A percentile compares a stretch with the other conserved stretches of the same genome.
phyloP scores from a whole-genome alignment of 192 early-diverging fungal species.

The Backusella circina region DNA sequence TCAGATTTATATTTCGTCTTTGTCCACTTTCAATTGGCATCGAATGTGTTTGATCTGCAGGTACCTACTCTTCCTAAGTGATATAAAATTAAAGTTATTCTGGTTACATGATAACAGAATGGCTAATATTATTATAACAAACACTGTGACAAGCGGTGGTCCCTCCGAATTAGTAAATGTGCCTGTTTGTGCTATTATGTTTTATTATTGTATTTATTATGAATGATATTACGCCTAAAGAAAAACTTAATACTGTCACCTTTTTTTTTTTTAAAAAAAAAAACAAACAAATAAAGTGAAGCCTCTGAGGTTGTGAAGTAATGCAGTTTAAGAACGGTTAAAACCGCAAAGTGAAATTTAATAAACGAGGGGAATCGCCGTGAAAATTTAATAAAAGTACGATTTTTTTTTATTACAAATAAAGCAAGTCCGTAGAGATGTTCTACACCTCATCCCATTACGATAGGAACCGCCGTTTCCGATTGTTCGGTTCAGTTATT shows the following conservation, averaged over 20 bases:
- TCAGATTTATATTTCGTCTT: neutral
- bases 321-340: neutral
- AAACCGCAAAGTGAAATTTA: neutral
- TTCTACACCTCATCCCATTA: no score
- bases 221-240: no score
- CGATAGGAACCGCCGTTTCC: no score
- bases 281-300: no score
- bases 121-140: neutral
- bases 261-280: neutral
- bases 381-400: neutral
- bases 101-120: neutral
- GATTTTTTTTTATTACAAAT: neutral
- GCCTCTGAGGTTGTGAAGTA: neutral
- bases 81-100: neutral
- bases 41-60: neutral
- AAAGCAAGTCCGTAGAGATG: neutral
- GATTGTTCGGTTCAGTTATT: no score
- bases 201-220: neutral
- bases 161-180: neutral
- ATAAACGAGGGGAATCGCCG: neutral
- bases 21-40: neutral
- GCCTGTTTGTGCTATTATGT: neutral
- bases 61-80: neutral
- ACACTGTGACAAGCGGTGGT: neutral
- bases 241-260: no score